A percentile compares a stretch with the other conserved stretches of the same genome.
Conservation (phyloP, 106 monocot species). For the Agapanthus africanus region DNA sequence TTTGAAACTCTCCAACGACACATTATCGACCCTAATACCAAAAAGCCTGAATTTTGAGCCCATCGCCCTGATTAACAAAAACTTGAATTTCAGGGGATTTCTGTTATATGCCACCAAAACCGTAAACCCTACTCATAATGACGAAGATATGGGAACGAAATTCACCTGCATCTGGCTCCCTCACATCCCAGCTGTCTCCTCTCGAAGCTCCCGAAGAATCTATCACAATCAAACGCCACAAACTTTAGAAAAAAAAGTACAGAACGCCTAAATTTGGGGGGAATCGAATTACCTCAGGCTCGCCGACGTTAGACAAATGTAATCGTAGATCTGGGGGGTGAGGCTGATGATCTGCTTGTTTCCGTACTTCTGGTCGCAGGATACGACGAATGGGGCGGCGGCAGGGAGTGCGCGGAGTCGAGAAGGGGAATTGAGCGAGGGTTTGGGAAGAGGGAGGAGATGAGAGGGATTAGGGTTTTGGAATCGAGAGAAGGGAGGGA, state of each 20-base stretch:
- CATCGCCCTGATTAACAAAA: too few species aligned
- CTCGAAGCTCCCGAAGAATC: slow-evolving; percentile 50
- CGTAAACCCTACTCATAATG: neutral
- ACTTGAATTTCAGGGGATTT: neutral
- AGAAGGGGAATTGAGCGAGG: neutral
- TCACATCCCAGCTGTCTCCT: slow-evolving; percentile 40
- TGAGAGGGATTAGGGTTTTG: neutral
- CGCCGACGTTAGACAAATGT: slow-evolving; percentile 53
- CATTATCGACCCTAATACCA: too few species aligned
- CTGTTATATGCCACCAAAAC: neutral
- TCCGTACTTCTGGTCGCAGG: slow-evolving; percentile 30
- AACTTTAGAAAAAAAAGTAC: too few species aligned
- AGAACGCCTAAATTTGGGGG: neutral
- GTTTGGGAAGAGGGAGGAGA: neutral
- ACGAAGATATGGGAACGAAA: neutral
- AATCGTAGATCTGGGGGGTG: slow-evolving; percentile 48
- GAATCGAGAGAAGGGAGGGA: neutral
- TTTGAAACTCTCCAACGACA: too few species aligned
- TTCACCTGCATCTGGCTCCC: slow-evolving; percentile 66
- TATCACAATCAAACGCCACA: slow-evolving; percentile 12
- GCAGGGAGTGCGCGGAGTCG: neutral
- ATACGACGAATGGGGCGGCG: slow-evolving; percentile 10
- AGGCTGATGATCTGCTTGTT: slow-evolving; percentile 56
- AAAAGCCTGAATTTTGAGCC: too few species aligned
- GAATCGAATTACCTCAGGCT: slow-evolving; percentile 26